Evolutionary conservation across 228 moss, liverwort and hornwort species (phyloP).

Genomic region (Sphagnum magellanicum): DNA sequence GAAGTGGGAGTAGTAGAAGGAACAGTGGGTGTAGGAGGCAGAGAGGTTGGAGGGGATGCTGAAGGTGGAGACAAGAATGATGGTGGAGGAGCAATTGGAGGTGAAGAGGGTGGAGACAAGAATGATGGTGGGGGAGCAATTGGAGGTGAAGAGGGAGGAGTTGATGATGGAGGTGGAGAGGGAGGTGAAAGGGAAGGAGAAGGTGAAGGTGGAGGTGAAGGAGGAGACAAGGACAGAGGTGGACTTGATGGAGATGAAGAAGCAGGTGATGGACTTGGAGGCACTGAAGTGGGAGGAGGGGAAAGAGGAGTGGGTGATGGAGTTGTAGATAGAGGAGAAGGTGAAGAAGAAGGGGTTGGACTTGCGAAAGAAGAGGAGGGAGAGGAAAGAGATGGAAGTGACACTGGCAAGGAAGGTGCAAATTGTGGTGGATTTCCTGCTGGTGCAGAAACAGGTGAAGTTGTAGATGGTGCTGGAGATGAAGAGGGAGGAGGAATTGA

Average conservation of each 20-base stretch:
- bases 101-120: too few relatives aligned
- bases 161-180: too few relatives aligned
- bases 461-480: not conserved
- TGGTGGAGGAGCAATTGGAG: not conserved
- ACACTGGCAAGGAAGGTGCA: slow-evolving; percentile 3
- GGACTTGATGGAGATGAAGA: too few relatives aligned
- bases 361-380: slow-evolving; percentile 9
- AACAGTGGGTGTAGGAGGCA: not conserved
- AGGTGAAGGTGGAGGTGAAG: too few relatives aligned
- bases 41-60: not conserved
- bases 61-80: not conserved
- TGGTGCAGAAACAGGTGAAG: not conserved
- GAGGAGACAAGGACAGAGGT: too few relatives aligned
- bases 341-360: not conserved
- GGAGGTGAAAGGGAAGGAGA: too few relatives aligned
- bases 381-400: slow-evolving; percentile 4
- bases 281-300: not conserved
- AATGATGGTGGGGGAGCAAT: too few relatives aligned
- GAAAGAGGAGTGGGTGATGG: not conserved
- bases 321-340: not conserved
- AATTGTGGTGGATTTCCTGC: slow-evolving; percentile 5
- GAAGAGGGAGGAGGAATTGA: too few relatives aligned
- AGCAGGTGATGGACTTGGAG: not conserved
- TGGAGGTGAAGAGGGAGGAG: too few relatives aligned
- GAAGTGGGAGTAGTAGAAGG: too few relatives aligned